Evolutionary conservation across 257 asterid genomes (phyloP), one percentile per base, ranked within the genome.

Genomic region (Plectranthus barbatus): DNA sequence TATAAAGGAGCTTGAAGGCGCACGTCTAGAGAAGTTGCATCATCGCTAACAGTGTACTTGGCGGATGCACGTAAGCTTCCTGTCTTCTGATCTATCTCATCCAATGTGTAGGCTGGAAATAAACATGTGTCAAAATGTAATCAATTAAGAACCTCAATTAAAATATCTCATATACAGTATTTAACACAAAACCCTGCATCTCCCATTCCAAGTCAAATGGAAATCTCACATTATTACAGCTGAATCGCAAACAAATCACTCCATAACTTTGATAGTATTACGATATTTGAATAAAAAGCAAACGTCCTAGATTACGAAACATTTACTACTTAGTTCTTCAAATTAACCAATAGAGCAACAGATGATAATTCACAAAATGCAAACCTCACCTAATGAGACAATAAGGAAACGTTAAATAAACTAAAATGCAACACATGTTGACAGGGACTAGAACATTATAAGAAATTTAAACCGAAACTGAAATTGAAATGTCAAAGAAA

Each of bases 81-180:
- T 9, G 92, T 77, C 81, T 81, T 90, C 74, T 81, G 78, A 60
- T 74, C 94, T 51, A 87, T 66, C 66, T 90, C 97, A 36, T 87
- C 88, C 72, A 72, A 17, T 48, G 95, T 64, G 79, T 80, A 86
- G 33, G 96, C 97, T 91, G 89, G 77, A 73, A 47, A 74, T 24
- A 63, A 55, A 67, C 40, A 15, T 17, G 14, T 9, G 56, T 36
- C 59, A n/a, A 12, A 14, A 54, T 5, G 12, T 37, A 72, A 50
- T 5, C 15, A 46, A 7, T 20, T 0, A 18, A 34, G 17, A 56
- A 31, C 15, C 36, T 9, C 47, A 20, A 49, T 21, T 17, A 36
- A 10, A 33, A 34, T n/a, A 42, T 39, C 37, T 57, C 19, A 1
- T 0, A 20, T 15, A 3, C 5, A 36, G 18, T 1, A 29, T 12